Percentiles rank a stretch among this genome's conserved stretches.
Conservation (phyloP, 257 asterid genomes). For the Salvia miltiorrhiza region DNA sequence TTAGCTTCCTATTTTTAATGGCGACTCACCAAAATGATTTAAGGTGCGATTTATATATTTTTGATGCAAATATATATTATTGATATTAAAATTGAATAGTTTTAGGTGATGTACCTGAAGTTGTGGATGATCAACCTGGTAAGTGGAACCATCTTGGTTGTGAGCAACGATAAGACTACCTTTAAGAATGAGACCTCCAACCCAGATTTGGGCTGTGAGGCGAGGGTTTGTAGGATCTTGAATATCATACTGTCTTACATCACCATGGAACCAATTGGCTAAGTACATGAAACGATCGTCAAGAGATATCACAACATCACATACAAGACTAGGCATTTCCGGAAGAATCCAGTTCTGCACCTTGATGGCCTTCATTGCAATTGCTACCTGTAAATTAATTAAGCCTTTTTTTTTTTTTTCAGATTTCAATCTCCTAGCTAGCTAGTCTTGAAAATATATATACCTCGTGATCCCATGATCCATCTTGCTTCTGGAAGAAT, state of each 20-base stretch:
- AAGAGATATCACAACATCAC: constrained; percentile 61
- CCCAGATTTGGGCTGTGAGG: constrained; percentile 73
- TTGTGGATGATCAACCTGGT: constrained; percentile 71
- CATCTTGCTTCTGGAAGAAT: constrained; percentile 75
- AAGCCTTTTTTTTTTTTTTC: no score
- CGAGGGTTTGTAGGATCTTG: constrained; percentile 64
- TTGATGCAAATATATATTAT: no score
- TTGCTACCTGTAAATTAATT: constrained; percentile 37
- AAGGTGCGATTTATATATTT: no score
- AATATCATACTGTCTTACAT: constrained; percentile 73
- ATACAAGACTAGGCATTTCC: constrained; percentile 78
- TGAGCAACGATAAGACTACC: constrained; percentile 61
- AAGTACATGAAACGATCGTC: constrained; percentile 72
- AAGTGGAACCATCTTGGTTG: constrained; percentile 68
- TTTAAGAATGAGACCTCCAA: constrained; percentile 64
- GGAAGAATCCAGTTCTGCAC: constrained; percentile 85
- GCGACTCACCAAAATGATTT: no score
- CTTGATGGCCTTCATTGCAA: constrained; percentile 54
- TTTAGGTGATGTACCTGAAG: constrained; percentile 47
- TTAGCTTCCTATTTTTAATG: no score
- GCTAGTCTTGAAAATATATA: no score
- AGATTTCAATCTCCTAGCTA: no score
- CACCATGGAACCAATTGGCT: constrained; percentile 95
- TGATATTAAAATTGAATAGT: no score
- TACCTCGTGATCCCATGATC: constrained; percentile 87